phyloP scores from a whole-genome alignment of 257 asterid species.

The Solanum corneliomulleri region DNA sequence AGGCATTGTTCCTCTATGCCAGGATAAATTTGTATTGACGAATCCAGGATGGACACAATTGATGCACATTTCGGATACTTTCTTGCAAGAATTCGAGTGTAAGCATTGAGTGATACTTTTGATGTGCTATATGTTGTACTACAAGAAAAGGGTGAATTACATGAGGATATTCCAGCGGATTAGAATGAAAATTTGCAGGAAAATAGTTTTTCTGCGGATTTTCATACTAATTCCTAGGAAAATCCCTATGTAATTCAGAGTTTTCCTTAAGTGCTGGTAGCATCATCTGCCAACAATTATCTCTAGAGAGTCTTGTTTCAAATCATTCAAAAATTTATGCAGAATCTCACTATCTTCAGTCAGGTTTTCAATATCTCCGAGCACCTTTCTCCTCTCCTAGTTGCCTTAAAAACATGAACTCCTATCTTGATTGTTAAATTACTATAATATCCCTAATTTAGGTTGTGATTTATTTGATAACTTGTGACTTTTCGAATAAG shows the following conservation, averaged over 20 bases:
- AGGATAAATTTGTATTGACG: slow-evolving; percentile 57
- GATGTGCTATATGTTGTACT: slow-evolving; percentile 37
- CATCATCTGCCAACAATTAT: slow-evolving; percentile 76
- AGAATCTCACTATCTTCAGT: slow-evolving; percentile 47
- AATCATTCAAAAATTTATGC: slow-evolving; percentile 32
- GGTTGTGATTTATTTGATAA: too few species aligned
- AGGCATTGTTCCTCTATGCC: slow-evolving; percentile 44
- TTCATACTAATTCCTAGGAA: too few species aligned
- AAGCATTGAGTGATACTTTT: slow-evolving; percentile 58
- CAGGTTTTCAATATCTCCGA: slow-evolving; percentile 41
- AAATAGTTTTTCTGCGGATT: too few species aligned
- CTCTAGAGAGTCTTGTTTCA: slow-evolving; percentile 37
- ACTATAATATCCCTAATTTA: too few species aligned
- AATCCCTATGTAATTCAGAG: too few species aligned
- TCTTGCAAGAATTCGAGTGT: slow-evolving; percentile 56
- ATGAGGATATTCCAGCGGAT: too few species aligned
- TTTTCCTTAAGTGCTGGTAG: slow-evolving; percentile 23
- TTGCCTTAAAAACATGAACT: not conserved
- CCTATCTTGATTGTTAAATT: too few species aligned
- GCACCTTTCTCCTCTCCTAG: slow-evolving; percentile 38
- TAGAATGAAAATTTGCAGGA: too few species aligned
- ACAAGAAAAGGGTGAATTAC: too few species aligned
- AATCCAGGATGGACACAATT: slow-evolving; percentile 73
- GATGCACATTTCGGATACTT: slow-evolving; percentile 45
- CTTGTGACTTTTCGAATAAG: too few species aligned